A percentile compares a stretch with the other conserved stretches of the same genome.
Evolutionary conservation across 345 rosid genomes (phyloP).

Genomic region (Moricandia moricandioides): DNA sequence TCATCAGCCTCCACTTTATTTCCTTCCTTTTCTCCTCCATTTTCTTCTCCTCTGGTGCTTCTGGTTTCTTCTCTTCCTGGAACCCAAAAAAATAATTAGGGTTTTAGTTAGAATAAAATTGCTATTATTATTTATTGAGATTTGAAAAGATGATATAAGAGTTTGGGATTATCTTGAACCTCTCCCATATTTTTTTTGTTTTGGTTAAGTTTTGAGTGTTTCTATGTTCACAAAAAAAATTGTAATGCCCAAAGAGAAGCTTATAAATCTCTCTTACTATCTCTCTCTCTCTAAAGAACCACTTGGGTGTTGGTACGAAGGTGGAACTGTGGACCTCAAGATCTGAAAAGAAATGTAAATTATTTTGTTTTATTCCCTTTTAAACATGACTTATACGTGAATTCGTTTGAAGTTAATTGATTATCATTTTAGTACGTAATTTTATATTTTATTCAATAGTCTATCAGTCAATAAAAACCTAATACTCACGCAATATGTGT

Average conservation of each 20-base stretch:
- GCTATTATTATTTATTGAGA: conserved; percentile 17
- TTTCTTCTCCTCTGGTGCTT: conserved; percentile 33
- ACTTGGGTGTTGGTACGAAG: conserved; percentile 32
- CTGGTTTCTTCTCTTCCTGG: conserved; percentile 38
- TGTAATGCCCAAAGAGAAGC: conserved; percentile 28
- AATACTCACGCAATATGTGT: conserved; percentile 25
- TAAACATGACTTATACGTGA: conserved; percentile 34
- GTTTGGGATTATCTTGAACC: conserved; percentile 39
- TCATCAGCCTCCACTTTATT: conserved; percentile 42
- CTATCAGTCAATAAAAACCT: conserved; percentile 12
- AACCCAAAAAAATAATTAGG: not conserved
- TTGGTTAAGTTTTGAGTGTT: conserved; percentile 16
- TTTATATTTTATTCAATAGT: not conserved
- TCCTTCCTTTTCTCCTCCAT: conserved; percentile 57
- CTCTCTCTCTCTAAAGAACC: conserved; percentile 20
- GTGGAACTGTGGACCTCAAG: conserved; percentile 1
- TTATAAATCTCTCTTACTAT: conserved; percentile 29
- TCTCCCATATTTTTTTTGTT: conserved; percentile 32
- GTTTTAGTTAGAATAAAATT: not conserved
- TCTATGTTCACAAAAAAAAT: conserved; percentile 28
- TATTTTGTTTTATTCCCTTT: conserved; percentile 25
- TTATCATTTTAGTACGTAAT: not conserved
- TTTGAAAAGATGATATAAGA: conserved; percentile 22
- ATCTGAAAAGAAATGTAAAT: not conserved
- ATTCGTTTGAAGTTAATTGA: not conserved